phyloP scores from a whole-genome alignment of 2,329 filamentous ascomycete species.

The Botryosphaeria dothidea region DNA sequence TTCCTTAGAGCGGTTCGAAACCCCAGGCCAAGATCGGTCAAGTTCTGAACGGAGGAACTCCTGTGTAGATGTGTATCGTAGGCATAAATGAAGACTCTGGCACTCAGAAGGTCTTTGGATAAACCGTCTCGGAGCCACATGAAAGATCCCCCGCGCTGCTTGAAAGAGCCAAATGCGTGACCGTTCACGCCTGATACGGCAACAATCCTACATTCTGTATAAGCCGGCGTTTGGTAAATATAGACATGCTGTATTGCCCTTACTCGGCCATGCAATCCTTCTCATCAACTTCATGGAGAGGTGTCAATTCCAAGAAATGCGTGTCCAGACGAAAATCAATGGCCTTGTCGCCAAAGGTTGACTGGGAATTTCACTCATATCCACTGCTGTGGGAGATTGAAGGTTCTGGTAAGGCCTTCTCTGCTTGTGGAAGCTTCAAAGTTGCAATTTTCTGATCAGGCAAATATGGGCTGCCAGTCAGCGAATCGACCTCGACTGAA shows the following conservation, averaged over 20 bases:
- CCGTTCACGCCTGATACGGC: background rate
- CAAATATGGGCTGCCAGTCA: background rate
- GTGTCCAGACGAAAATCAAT: background rate
- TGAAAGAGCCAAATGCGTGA: background rate
- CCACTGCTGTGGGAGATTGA: too few relatives aligned
- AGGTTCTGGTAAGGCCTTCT: background rate
- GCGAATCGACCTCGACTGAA: background rate
- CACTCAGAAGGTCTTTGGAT: background rate
- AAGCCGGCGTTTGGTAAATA: background rate
- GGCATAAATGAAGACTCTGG: background rate
- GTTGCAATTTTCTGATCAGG: background rate
- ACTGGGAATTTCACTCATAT: background rate
- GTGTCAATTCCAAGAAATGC: background rate
- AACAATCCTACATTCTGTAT: background rate
- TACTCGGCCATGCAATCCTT: background rate
- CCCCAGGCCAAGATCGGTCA: background rate
- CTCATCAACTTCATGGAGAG: background rate
- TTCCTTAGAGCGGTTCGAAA: background rate
- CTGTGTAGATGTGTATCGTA: background rate
- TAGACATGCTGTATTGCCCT: background rate
- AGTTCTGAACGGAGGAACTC: background rate
- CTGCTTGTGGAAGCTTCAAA: background rate
- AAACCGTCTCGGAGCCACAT: background rate
- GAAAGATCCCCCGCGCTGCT: background rate
- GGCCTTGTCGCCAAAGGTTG: too few relatives aligned